Base-by-base conservation (phyloP, 2,329 filamentous ascomycete genomes). In the Graphium sp. region DNA sequence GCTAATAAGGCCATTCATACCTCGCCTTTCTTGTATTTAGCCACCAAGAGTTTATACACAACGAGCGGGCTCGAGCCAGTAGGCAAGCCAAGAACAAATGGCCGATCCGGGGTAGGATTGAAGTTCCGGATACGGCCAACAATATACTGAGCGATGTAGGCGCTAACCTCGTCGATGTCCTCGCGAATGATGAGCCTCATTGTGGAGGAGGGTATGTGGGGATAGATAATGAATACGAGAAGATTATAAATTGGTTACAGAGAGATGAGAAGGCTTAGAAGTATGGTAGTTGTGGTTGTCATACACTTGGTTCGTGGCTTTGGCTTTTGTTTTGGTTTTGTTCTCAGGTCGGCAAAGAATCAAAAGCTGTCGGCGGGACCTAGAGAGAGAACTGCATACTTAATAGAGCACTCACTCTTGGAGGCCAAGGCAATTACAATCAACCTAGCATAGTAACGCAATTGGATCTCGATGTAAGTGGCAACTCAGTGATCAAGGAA, bases 131-230 rank as follows among this genome's bases (percentile, higher is more conserved):
- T 87, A 40, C 80, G 74, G 41, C 79, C 75, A 52, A 85, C 71
- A 41, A 89, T 76, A 53, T 87, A 84, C 49, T 81, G 74, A 35
- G 80, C 78, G 39, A 85, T 77, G 50, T 85, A 84, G 41, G 63
- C 60, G 44, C 79, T 81, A 32, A 77, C 77, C 36, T 64, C 57
- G 31, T 62, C 51, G 40, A 75, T 62, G 43, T 82, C 65, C 49
- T 85, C 74, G 48, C 79, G 68, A 47, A 89, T 79, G 52, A 89
- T 85, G 45, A 89, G 69, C 57, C 80, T 74, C 81, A 82, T 89
- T 41, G 41, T 56, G 47, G 35, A 32, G 39, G 35, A 26, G 28
- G 32, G 14, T 27, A 29, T 35, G 34, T 35, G 32, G 31, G 34
- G 30, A 35, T 38, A 33, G 35, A 34, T 35, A n/a, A n/a, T n/a